phyloP scores from a whole-genome alignment of 1,139 yeast genomes.

The Yamadazyma songkhlaensis region DNA sequence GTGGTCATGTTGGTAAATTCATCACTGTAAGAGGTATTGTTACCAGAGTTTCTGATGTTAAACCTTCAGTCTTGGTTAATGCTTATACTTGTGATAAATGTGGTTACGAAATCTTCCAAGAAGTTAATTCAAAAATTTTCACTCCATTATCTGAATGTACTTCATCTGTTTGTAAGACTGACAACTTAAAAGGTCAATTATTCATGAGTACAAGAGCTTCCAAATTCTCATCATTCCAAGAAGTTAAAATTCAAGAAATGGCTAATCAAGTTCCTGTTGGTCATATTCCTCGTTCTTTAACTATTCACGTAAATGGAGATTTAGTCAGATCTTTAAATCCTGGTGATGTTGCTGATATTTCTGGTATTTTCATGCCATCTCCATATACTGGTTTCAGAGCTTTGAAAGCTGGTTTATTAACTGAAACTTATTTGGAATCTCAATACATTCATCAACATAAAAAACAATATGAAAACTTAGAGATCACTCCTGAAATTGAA shows the following conservation, averaged over 20 bases:
- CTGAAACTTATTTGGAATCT: constrained; percentile 91
- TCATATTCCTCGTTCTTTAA: constrained; percentile 87
- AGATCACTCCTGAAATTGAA: constrained; percentile 56
- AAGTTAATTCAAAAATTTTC: constrained; percentile 80
- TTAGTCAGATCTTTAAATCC: constrained; percentile 86
- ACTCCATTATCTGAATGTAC: constrained; percentile 86
- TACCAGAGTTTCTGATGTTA: constrained; percentile 93
- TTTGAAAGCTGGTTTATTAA: constrained; percentile 83
- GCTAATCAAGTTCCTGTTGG: constrained; percentile 98
- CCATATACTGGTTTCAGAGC: constrained; percentile 97
- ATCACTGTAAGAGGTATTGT: constrained; percentile 93
- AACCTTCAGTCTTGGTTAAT: constrained; percentile 85
- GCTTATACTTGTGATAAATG: constrained; percentile 98
- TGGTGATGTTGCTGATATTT: constrained; percentile 90
- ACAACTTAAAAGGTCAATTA: constrained; percentile 83
- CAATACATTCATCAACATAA: constrained; percentile 86
- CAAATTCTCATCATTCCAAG: constrained; percentile 92
- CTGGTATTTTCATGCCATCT: constrained; percentile 90
- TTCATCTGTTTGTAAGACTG: constrained; percentile 72
- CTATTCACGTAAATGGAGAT: constrained; percentile 85
- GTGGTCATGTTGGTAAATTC: constrained; percentile 76
- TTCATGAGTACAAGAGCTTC: constrained; percentile 95
- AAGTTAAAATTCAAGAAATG: constrained; percentile 89
- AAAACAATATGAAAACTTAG: constrained; percentile 73
- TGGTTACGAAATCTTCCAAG: constrained; percentile 96